Evolutionary conservation across 176 grass and related monocot genomes (phyloP), one percentile per base, ranked within the genome.

Genomic region (Eremochloa ophiuroides): DNA sequence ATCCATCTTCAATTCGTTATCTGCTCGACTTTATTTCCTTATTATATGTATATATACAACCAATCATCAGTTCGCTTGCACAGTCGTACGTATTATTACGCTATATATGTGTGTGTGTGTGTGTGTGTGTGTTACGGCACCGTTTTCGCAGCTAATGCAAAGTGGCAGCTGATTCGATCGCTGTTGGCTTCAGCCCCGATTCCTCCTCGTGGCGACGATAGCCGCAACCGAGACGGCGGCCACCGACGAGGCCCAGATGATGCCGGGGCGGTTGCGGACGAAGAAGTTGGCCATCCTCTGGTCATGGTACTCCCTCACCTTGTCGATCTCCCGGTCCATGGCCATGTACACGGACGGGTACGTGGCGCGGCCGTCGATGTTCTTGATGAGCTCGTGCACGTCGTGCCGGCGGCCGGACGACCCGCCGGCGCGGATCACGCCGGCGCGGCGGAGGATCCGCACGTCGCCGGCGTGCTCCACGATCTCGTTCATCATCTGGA

Each of bases 401-500:
- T 87, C 91, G 6, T 50, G 42, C 10, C 13, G 75, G 64, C 56
- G 72, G 14, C 31, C 17, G 53, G 85, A 69, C 55, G n/a, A n/a
- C n/a, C n/a, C n/a, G n/a, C 63, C 85, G 38, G 58, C 58, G 62
- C 44, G 69, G 31, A 94, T 34, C 1, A 77, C 86, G 11, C 83
- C 85, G 17, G 88, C 71, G 22, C 78, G 53, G 42, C 48, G 64
- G 48, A 94, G 62, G 66, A 91, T 22, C 15, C n/a, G 31, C 5
- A 77, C 85, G 61, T 91, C 92, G 28, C 66, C 83, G 15, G 14
- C 62, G 26, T 72, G 80, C 28, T 64, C 48, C 8, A 94, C 83
- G 4, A 94, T 68, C 80, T 85, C 92, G 50, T 91, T 91, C 85
- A 91, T 77, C 82, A 94, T 78, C 65, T 94, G 85, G 58, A 85